A percentile compares a stretch with the other conserved stretches of the same genome.
Conservation (phyloP, 768 basidiomycete species). For the Coprinopsis sp. region DNA sequence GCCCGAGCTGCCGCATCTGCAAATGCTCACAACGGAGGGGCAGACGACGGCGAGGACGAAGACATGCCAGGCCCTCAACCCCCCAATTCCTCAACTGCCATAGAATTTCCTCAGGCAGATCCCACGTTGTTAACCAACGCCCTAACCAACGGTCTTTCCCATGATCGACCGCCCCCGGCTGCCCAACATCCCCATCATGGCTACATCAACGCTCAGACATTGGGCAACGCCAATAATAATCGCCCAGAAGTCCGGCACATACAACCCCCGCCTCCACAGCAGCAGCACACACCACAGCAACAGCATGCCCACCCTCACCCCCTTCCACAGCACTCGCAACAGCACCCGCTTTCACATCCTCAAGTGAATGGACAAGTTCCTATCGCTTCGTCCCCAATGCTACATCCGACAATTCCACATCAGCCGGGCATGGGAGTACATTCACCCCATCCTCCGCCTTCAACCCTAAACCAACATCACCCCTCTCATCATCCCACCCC, state of each 20-base stretch:
- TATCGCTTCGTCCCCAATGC: not conserved
- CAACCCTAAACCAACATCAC: conserved; percentile 2
- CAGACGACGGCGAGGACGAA: conserved; percentile 46
- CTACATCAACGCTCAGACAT: conserved; percentile 35
- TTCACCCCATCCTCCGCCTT: conserved; percentile 9
- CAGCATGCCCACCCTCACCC: conserved; percentile 14
- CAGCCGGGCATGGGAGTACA: too few species aligned
- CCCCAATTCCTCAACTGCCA: conserved; percentile 17
- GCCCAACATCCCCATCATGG: conserved; percentile 22
- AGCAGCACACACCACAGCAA: conserved; percentile 14
- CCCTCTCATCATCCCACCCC: conserved; percentile 3
- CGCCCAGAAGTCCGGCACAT: conserved; percentile 6
- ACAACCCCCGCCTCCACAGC: conserved; percentile 17
- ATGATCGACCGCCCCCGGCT: conserved; percentile 8
- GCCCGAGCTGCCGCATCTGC: conserved; percentile 30
- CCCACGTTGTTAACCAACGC: conserved; percentile 25
- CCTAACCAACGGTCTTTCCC: conserved; percentile 20
- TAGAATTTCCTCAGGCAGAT: conserved; percentile 32
- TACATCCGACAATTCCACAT: conserved; percentile 12
- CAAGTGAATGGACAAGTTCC: not conserved
- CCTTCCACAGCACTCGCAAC: conserved; percentile 11
- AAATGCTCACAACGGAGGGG: conserved; percentile 24
- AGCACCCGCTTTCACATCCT: conserved; percentile 8
- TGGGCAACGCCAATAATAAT: conserved; percentile 12
- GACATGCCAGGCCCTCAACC: conserved; percentile 34